A percentile compares a stretch with the other conserved stretches of the same genome.
Evolutionary conservation across 2,329 filamentous ascomycete genomes (phyloP).

Genomic region (Fusarium sp.): DNA sequence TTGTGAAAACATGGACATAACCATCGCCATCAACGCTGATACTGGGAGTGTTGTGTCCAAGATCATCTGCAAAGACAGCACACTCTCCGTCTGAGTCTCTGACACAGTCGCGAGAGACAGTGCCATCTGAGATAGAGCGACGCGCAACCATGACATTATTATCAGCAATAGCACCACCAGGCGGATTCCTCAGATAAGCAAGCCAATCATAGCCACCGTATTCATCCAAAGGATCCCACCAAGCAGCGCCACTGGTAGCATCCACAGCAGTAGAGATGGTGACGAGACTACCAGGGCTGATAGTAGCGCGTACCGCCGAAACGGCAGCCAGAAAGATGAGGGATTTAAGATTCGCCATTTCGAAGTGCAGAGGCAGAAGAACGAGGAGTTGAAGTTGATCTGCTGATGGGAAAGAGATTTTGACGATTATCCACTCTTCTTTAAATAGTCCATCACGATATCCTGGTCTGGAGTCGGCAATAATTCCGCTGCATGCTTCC

Average conservation of each 20-base stretch:
- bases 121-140: conserved; percentile 27
- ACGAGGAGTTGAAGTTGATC: background rate
- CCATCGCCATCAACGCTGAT: conserved; percentile 35
- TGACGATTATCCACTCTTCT: background rate
- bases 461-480: background rate
- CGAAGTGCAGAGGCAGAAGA: background rate
- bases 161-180: conserved; percentile 29
- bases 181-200: conserved; percentile 40
- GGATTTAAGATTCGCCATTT: background rate
- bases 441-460: background rate
- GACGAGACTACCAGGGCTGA: background rate
- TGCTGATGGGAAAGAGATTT: background rate
- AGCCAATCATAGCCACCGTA: conserved; percentile 39
- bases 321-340: background rate
- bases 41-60: conserved; percentile 35
- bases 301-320: background rate
- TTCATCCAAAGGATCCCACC: conserved; percentile 43
- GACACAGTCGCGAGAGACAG: conserved; percentile 38
- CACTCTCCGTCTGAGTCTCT: conserved; percentile 31
- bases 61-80: conserved; percentile 37
- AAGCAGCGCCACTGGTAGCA: conserved; percentile 38
- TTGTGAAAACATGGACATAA: conserved; percentile 43
- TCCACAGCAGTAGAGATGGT: conserved; percentile 31
- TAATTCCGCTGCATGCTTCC: conserved; percentile 4
- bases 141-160: conserved; percentile 44